These are phyloP conservation scores for Aspergillus ellipticus DNA, from an alignment of 495 filamentous ascomycete species.

Conservation along the genomic window DNA sequence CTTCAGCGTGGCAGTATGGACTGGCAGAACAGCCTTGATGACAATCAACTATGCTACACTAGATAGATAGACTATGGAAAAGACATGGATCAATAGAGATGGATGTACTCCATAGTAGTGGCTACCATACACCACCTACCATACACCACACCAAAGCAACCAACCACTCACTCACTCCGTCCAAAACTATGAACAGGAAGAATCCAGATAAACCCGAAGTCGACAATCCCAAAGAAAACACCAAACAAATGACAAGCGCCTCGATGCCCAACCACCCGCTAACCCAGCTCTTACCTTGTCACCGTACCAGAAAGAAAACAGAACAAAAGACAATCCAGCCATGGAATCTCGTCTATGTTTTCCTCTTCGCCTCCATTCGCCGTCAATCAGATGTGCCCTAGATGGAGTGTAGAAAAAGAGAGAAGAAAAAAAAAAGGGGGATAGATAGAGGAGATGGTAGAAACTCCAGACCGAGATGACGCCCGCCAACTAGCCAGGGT, in stretches of 20 bases:
- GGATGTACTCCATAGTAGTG: too few relatives aligned
- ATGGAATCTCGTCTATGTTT: not conserved
- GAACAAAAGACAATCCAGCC: not conserved
- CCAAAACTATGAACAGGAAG: not conserved
- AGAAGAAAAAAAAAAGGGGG: not conserved
- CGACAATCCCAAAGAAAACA: not conserved
- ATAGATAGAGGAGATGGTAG: not conserved
- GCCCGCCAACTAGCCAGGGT: not conserved
- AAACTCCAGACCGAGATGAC: not conserved
- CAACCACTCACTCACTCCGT: not conserved
- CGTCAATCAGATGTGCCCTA: not conserved
- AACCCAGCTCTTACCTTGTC: not conserved
- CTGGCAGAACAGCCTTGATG: not conserved
- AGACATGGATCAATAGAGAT: not conserved
- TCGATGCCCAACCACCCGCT: not conserved
- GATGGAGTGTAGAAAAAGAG: not conserved
- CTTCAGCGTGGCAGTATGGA: too few relatives aligned
- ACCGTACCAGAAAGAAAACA: not conserved
- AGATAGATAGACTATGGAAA: not conserved
- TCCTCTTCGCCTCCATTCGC: not conserved
- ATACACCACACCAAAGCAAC: not conserved
- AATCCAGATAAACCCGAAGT: not conserved
- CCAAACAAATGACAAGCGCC: not conserved
- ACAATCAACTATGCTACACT: not conserved
- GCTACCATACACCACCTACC: not conserved